Evolutionary conservation across 148 eudicot genomes (phyloP).

Genomic region (Polygonum maritimum): DNA sequence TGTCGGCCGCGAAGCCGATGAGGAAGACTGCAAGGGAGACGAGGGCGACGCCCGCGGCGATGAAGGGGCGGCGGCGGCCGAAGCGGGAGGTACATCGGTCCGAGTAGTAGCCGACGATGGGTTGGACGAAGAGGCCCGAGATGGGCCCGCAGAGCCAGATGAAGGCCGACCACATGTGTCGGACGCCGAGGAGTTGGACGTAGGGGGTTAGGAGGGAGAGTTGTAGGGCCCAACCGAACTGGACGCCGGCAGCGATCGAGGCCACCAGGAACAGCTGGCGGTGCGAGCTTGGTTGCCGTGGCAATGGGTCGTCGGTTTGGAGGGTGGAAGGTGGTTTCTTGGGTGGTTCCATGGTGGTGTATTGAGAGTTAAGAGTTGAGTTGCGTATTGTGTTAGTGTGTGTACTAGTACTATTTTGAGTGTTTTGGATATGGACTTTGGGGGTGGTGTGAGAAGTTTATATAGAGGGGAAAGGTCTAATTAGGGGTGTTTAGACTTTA

Average conservation of each 20-base stretch:
- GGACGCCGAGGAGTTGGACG: constrained; percentile 5
- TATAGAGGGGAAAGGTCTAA: background rate
- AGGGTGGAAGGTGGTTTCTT: background rate
- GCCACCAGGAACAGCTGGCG: background rate
- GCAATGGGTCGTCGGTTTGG: background rate
- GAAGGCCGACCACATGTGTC: background rate
- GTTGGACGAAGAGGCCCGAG: constrained; percentile 6
- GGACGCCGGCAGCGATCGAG: constrained; percentile 1
- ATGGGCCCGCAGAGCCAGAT: constrained; percentile 9
- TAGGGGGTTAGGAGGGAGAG: constrained; percentile 9
- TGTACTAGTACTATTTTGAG: background rate
- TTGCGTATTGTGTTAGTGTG: background rate
- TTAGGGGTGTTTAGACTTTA: background rate
- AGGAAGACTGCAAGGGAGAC: background rate
- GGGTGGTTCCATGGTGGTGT: background rate
- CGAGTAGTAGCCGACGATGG: constrained; percentile 2
- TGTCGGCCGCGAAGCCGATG: constrained; percentile 1
- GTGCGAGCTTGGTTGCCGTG: constrained; percentile 10
- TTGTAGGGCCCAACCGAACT: constrained; percentile 8
- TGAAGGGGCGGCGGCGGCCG: constrained; percentile 3
- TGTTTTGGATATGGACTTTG: background rate
- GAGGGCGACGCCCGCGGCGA: background rate
- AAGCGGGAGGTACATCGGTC: constrained; percentile 1
- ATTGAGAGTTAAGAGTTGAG: background rate
- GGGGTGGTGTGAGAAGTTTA: background rate